Conservation (phyloP, 208 protist genomes). For the Leishmania lainsoni region DNA sequence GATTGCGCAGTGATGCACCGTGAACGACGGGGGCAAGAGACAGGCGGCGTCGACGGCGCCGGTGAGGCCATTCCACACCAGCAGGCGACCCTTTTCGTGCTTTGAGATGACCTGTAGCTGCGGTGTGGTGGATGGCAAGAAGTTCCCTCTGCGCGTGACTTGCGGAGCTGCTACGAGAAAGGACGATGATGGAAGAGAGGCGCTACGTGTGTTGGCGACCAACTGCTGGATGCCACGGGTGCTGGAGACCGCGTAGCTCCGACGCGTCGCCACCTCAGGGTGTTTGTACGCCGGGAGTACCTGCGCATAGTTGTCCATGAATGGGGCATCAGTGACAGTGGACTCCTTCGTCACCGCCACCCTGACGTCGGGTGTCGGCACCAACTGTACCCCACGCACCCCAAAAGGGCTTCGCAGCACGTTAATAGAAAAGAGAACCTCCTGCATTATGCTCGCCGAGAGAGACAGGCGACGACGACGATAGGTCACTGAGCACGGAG, state of each 20-base stretch:
- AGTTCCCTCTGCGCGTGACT: not conserved
- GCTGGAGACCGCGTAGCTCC: constrained; percentile 20
- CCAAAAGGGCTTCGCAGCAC: constrained; percentile 68
- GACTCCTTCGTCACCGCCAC: not conserved
- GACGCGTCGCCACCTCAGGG: not conserved
- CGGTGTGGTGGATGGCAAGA: not conserved
- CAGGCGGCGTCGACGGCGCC: constrained; percentile 46
- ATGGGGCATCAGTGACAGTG: not conserved
- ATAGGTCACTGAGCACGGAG: not conserved
- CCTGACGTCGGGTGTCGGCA: constrained; percentile 15
- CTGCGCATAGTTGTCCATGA: constrained; percentile 12
- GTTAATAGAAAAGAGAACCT: constrained; percentile 30
- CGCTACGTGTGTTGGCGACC: constrained; percentile 17
- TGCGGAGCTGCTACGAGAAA: not conserved
- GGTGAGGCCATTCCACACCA: constrained; percentile 65
- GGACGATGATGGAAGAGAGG: not conserved
- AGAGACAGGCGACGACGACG: not conserved
- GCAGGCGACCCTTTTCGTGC: constrained; percentile 69
- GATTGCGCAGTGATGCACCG: constrained; percentile 61
- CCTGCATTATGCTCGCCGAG: not conserved
- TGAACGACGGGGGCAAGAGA: constrained; percentile 43
- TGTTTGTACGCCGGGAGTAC: not conserved
- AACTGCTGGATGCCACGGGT: constrained; percentile 31
- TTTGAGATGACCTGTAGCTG: constrained; percentile 36
- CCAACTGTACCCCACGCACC: constrained; percentile 58